Evolutionary conservation across 805 yeast genomes (phyloP).

Genomic region (Metschnikowia reukaufii): DNA sequence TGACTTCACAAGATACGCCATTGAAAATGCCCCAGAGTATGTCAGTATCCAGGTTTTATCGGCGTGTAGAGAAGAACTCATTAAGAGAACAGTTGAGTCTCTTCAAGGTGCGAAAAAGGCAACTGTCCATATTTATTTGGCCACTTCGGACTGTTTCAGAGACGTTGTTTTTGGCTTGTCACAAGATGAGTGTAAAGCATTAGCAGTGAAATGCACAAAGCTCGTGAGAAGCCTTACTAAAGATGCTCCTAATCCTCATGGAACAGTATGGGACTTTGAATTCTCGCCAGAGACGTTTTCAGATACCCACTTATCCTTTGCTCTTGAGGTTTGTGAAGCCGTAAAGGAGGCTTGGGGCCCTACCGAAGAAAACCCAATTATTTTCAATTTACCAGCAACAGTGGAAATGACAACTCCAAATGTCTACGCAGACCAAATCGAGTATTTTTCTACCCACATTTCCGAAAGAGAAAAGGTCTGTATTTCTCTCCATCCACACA

Average conservation of each 20-base stretch:
- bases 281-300: conserved; percentile 81
- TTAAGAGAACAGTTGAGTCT: conserved; percentile 69
- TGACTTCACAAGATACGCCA: conserved; percentile 75
- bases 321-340: conserved; percentile 67
- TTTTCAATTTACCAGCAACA: conserved; percentile 82
- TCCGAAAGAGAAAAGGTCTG: conserved; percentile 68
- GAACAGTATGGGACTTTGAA: conserved; percentile 71
- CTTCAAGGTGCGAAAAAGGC: conserved; percentile 74
- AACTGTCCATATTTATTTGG: conserved; percentile 72
- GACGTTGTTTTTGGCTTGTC: conserved; percentile 67
- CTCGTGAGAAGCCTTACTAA: conserved; percentile 67
- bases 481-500: conserved; percentile 78
- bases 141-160: conserved; percentile 73
- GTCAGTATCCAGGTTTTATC: conserved; percentile 74
- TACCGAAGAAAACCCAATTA: conserved; percentile 60
- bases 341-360: conserved; percentile 78
- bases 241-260: conserved; percentile 54
- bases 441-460: conserved; percentile 62
- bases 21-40: conserved; percentile 72
- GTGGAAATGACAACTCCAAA: conserved; percentile 82
- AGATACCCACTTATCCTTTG: conserved; percentile 65
- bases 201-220: conserved; percentile 63
- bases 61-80: conserved; percentile 74
- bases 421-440: conserved; percentile 82
- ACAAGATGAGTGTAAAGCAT: conserved; percentile 54